phyloP scores from a whole-genome alignment of 2,329 filamentous ascomycete genomes.

The Microcyclosporella mali region DNA sequence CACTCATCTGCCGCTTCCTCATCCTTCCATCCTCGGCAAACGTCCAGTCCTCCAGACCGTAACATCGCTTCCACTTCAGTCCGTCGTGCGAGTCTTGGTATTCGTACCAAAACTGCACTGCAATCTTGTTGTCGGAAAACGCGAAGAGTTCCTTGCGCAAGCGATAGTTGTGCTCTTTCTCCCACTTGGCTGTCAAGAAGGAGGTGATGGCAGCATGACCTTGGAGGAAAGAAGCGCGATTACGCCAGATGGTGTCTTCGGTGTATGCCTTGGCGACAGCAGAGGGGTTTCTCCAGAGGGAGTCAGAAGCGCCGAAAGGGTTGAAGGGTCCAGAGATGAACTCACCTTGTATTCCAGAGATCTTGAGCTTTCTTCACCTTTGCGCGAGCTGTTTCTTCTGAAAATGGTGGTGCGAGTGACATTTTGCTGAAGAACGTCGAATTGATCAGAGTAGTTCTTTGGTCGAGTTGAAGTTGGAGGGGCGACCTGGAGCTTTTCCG shows the following conservation, averaged over 20 bases:
- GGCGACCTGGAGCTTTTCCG: background rate
- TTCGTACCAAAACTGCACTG: slow-evolving; percentile 79
- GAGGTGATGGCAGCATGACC: slow-evolving; percentile 62
- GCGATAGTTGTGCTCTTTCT: slow-evolving; percentile 62
- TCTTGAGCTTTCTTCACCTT: slow-evolving; percentile 84
- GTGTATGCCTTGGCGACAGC: slow-evolving; percentile 68
- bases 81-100: slow-evolving; percentile 60
- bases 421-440: slow-evolving; percentile 21
- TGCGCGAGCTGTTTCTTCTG: slow-evolving; percentile 59
- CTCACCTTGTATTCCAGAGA: slow-evolving; percentile 71
- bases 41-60: slow-evolving; percentile 76
- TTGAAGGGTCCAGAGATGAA: slow-evolving; percentile 5
- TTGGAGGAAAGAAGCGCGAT: slow-evolving; percentile 62
- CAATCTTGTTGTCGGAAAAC: slow-evolving; percentile 68
- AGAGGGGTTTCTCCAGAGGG: slow-evolving; percentile 51
- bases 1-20: slow-evolving; percentile 71
- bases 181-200: slow-evolving; percentile 70
- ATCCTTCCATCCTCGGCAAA: slow-evolving; percentile 65
- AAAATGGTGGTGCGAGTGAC: slow-evolving; percentile 64
- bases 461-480: background rate
- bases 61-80: slow-evolving; percentile 70
- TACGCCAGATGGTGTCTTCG: slow-evolving; percentile 71
- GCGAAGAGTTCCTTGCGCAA: slow-evolving; percentile 80
- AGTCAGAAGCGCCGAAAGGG: background rate
- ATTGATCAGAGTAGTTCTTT: background rate